Evolutionary conservation across 169 alveolate species (phyloP).

Genomic region (Cyclospora cayetanensis): DNA sequence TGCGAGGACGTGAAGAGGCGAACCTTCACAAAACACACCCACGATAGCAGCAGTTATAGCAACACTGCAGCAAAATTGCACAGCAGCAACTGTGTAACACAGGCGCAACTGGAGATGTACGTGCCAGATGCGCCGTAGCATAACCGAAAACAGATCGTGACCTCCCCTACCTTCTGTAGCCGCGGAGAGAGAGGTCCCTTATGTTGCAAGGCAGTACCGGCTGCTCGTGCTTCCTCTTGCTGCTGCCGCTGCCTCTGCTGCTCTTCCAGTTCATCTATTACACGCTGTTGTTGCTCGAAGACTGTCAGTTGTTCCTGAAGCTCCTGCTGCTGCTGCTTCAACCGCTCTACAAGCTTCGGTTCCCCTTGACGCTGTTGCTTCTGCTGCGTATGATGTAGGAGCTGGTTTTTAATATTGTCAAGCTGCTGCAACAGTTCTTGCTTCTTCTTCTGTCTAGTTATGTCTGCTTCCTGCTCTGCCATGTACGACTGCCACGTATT

Average conservation of each 20-base stretch:
- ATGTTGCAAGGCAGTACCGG: slow-evolving; percentile 59
- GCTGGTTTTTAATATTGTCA: background rate
- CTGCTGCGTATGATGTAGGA: slow-evolving; percentile 21
- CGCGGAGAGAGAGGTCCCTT: slow-evolving; percentile 48
- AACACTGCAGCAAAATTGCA: background rate
- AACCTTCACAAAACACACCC: slow-evolving; percentile 6
- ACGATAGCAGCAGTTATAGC: background rate
- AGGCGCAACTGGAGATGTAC: background rate
- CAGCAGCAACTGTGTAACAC: background rate
- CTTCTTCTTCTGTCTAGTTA: slow-evolving; percentile 39
- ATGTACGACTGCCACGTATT: slow-evolving; percentile 63
- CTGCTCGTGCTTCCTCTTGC: slow-evolving; percentile 38
- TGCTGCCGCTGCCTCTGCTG: slow-evolving; percentile 4
- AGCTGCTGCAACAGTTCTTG: slow-evolving; percentile 51
- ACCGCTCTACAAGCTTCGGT: background rate
- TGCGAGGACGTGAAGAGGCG: slow-evolving; percentile 27
- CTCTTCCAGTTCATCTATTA: background rate
- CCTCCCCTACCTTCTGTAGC: slow-evolving; percentile 7
- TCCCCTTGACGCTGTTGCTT: slow-evolving; percentile 40
- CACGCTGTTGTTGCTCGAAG: background rate
- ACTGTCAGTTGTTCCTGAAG: background rate
- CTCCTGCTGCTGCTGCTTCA: background rate
- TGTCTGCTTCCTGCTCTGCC: slow-evolving; percentile 64
- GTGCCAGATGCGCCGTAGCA: background rate
- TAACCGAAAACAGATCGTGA: background rate